Evolutionary conservation across 495 filamentous ascomycete genomes (phyloP), one percentile per base, ranked within the genome.

Genomic region (Tetracladium marchalianum): DNA sequence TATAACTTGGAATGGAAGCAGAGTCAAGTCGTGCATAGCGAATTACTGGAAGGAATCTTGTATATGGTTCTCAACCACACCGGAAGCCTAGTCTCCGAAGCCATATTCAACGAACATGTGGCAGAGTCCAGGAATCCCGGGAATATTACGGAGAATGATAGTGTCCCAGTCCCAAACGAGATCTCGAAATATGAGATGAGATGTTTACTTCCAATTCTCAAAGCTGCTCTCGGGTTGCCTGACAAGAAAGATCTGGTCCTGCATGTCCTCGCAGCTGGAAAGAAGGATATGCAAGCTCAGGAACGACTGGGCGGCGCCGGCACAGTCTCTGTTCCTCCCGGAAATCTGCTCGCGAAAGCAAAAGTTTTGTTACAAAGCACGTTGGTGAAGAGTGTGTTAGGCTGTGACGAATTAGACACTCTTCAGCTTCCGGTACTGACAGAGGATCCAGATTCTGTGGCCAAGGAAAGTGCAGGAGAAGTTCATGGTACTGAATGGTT

Each of bases 401-500:
- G 51, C 19, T 44, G 37, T 34, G 32, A 41, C 1, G 47, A 43
- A 6, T 27, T 49, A 7, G 48, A 54, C 11, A 37, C 44, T 35
- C 35, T 58, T 39, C 42, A 36, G 32, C 47, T 43, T 15, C 43
- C 54, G 12, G 17, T 41, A 19, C 15, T 11, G 2, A 0, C 9
- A 8, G 22, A 35, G 6, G 31, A 13, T 13, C 11, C 13, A 9
- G 4, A 11, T 18, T 5, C 5, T 22, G 34, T 19, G 9, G 7
- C 22, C 7, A 7, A 7, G 22, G 22, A 27, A 27, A 27, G 3
- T 7, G 22, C 22, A 27, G 22, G 3, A 27, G 48, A 54, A 18
- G 11, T 34, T 19, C 51, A 49, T 47, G 51, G 48, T 43, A 52
- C 64, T 1, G 68, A 74, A 11, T 75, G 70, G 70, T 68, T 73